Percentiles rank a stretch among this genome's conserved stretches.
Conservation (phyloP, 148 eudicot genomes). For the Chenopodium berlandieri region DNA sequence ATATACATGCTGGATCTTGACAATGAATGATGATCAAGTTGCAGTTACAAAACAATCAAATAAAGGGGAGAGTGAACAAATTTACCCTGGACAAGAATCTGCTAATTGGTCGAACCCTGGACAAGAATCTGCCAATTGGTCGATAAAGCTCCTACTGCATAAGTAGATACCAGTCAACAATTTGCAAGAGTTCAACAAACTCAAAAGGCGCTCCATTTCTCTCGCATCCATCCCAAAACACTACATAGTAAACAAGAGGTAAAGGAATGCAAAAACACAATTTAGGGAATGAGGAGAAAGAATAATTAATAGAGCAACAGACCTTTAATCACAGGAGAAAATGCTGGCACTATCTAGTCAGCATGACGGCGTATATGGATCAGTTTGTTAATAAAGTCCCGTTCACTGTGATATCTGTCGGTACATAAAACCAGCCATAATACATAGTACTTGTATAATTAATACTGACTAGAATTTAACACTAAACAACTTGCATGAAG, state of each 20-base stretch:
- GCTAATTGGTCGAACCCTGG: background rate
- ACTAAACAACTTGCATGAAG: background rate
- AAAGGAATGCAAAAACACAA: background rate
- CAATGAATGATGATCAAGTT: background rate
- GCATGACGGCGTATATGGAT: constrained; percentile 64
- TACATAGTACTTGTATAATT: background rate
- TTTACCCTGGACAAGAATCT: background rate
- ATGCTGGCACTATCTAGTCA: constrained; percentile 38
- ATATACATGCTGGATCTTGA: background rate
- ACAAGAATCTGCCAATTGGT: background rate
- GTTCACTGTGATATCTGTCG: constrained; percentile 59
- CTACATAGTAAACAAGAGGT: background rate
- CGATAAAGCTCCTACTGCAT: background rate
- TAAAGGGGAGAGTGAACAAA: background rate
- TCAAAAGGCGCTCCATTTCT: background rate
- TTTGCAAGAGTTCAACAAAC: background rate
- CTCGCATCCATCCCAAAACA: background rate
- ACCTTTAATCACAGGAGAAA: constrained; percentile 18
- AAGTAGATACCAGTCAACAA: background rate
- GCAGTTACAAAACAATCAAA: background rate
- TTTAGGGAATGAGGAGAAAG: background rate
- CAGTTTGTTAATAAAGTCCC: constrained; percentile 64
- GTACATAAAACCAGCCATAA: constrained; percentile 2
- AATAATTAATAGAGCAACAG: constrained; percentile 3
- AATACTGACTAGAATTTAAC: background rate